Evolutionary conservation across 2,329 filamentous ascomycete species (phyloP), one percentile per base, ranked within the genome.

Genomic region (Cytospora paraplurivora): DNA sequence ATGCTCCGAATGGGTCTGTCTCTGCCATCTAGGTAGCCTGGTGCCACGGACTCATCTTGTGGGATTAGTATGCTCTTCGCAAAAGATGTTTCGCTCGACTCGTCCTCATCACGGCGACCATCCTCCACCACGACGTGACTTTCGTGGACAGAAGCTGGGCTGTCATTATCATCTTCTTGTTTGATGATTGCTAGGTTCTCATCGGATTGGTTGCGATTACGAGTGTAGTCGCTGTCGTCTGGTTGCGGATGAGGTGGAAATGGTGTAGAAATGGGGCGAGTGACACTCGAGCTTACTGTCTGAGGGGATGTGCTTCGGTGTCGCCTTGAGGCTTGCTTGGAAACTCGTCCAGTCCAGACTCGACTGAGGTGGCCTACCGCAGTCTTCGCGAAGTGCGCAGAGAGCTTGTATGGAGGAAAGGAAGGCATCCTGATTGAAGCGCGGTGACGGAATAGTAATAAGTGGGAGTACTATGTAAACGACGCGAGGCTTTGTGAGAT

Each of bases 1-100:
- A 70, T 5, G 69, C 68, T 4, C 80, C 83, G 11, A 83, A 75
- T 10, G 81, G 82, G 53, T 76, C 73, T 11, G 72, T 72, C 1
- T 79, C 76, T 8, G 81, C 37, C 56, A 33, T 35, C 51, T n/a
- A 37, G 10, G 41, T 21, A 10, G 32, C n/a, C 27, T 11, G 21
- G 17, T 32, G 15, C 21, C 27, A 35, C 6, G 34, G n/a, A n/a
- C 3, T 17, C 34, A 47, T 11, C 12, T n/a, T 57, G 53, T 15
- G 21, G 15, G 33, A 13, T 15, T n/a, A 53, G 12, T 10, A 27
- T 12, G 34, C 19, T n/a, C 6, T 37, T 27, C 17, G 37, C 55
- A 17, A 19, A 38, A 13, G 32, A 8, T 27, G 35, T 21, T 5
- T 62, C 54, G 49, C 27, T 38, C 33, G 21, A 54, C 33, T 7